Conservation (phyloP, 345 rosid genomes). For the Gossypium raimondii region DNA sequence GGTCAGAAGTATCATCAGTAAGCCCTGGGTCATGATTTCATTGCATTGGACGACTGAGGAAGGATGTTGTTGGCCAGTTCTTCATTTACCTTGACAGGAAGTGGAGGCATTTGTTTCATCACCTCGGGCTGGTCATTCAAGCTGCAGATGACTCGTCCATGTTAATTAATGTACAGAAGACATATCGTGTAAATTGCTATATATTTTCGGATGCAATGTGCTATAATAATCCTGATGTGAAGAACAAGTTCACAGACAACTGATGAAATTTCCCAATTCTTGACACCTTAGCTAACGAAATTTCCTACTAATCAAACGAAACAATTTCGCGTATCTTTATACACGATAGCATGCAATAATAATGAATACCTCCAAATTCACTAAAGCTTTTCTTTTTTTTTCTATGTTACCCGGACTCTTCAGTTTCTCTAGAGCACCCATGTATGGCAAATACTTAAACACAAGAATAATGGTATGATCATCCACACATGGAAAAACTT, state of each 20-base stretch:
- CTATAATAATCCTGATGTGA: neutral
- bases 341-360: neutral
- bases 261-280: too few species aligned
- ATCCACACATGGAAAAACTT: too few species aligned
- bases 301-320: too few species aligned
- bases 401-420: too few species aligned
- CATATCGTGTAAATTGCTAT: neutral
- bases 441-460: too few species aligned
- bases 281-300: too few species aligned
- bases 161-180: constrained; percentile 11
- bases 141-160: constrained; percentile 34
- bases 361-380: neutral
- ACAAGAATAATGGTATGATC: too few species aligned
- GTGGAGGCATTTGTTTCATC: constrained; percentile 88
- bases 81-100: constrained; percentile 73
- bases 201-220: neutral
- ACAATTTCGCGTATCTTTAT: neutral
- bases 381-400: neutral
- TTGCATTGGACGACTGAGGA: constrained; percentile 44
- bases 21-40: constrained; percentile 38
- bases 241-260: neutral
- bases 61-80: constrained; percentile 66
- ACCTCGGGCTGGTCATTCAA: constrained; percentile 75
- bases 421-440: too few species aligned
- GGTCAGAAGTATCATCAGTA: constrained; percentile 18